Evolutionary conservation across 495 filamentous ascomycete genomes (phyloP).

Genomic region (Aspergillus ellipticus): DNA sequence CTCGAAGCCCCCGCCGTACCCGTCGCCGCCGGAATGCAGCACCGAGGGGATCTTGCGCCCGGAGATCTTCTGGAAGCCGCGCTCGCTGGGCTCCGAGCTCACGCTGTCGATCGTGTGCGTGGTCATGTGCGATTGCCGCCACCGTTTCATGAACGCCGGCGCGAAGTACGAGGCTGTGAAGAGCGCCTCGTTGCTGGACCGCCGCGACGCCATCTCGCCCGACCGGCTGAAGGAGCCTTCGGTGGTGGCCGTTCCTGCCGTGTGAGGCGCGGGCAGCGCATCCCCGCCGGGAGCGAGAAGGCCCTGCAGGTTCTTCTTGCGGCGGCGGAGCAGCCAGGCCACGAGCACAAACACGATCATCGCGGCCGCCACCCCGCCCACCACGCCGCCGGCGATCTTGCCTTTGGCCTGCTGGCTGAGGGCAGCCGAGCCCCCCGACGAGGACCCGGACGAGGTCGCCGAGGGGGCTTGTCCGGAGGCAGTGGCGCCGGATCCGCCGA

Average conservation of each 20-base stretch:
- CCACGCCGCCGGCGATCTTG: conserved; percentile 59
- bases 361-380: conserved; percentile 61
- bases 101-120: conserved; percentile 42
- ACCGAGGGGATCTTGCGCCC: conserved; percentile 72
- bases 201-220: conserved; percentile 45
- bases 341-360: conserved; percentile 52
- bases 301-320: conserved; percentile 24
- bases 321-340: conserved; percentile 49
- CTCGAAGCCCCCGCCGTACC: conserved; percentile 53
- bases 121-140: conserved; percentile 37
- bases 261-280: conserved; percentile 22
- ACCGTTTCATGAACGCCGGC: conserved; percentile 41
- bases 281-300: conserved; percentile 14
- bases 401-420: conserved; percentile 22
- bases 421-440: conserved; percentile 1
- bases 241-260: conserved; percentile 6
- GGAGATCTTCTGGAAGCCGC: conserved; percentile 60
- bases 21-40: conserved; percentile 64
- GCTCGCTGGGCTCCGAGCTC: conserved; percentile 39
- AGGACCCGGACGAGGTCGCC: conserved; percentile 7
- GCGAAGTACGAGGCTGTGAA: conserved; percentile 52
- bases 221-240: conserved; percentile 10
- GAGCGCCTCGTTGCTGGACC: conserved; percentile 52
- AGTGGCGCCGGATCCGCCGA: conserved; percentile 3
- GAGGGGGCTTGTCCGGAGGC: conserved; percentile 2